These are phyloP conservation scores for Ceratocystis papillata DNA, from an alignment of 2,329 filamentous ascomycete species.

Conservation along the genomic window DNA sequence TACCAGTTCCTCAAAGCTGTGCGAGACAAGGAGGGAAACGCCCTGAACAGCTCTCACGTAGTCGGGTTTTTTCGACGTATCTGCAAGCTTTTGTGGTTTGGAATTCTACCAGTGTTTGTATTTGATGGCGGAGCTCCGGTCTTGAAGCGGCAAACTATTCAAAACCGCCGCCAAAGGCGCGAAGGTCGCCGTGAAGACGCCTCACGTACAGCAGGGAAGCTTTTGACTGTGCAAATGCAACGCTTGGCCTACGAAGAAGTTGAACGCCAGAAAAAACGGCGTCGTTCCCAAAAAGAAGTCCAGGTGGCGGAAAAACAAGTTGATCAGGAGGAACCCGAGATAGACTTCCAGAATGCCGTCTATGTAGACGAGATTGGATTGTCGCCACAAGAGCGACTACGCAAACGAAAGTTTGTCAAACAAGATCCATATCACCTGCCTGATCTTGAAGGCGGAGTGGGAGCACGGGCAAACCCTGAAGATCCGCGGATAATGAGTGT, in stretches of 20 bases:
- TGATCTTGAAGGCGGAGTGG: conserved; percentile 66
- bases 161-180: conserved; percentile 61
- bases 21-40: conserved; percentile 95
- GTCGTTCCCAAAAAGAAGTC: conserved; percentile 37
- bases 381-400: conserved; percentile 61
- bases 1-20: conserved; percentile 99
- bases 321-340: conserved; percentile 48
- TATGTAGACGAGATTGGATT: conserved; percentile 88
- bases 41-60: conserved; percentile 86
- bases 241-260: conserved; percentile 76
- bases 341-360: conserved; percentile 56
- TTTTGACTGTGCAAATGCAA: conserved; percentile 91
- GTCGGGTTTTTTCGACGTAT: conserved; percentile 97
- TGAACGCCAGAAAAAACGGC: conserved; percentile 41
- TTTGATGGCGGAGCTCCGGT: conserved; percentile 91
- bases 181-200: conserved; percentile 93
- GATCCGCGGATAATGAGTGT: conserved; percentile 95
- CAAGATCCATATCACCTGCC: conserved; percentile 94
- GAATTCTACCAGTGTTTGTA: conserved; percentile 92
- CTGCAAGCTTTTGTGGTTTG: conserved; percentile 93
- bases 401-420: conserved; percentile 70
- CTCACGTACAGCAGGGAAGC: conserved; percentile 74
- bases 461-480: conserved; percentile 77
- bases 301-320: neutral
- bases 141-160: conserved; percentile 85